A percentile compares a stretch with the other conserved stretches of the same genome.
Conservation (phyloP, 257 asterid species). For the Plantago major region DNA sequence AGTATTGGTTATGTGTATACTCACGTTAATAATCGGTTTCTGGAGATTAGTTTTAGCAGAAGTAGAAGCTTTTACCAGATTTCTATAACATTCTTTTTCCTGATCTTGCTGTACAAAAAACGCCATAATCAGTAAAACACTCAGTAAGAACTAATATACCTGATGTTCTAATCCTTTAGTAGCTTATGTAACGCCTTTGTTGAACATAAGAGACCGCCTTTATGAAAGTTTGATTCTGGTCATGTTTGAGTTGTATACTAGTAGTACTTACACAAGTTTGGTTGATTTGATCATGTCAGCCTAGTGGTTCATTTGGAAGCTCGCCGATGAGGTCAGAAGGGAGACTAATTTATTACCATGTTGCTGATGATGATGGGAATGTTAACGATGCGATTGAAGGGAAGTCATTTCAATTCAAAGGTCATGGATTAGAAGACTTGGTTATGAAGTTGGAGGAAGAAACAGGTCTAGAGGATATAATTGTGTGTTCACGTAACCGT, state of each 20-base stretch:
- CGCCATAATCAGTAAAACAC: too few species aligned
- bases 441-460: constrained; percentile 57
- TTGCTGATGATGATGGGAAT: constrained; percentile 60
- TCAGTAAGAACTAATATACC: too few species aligned
- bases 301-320: constrained; percentile 23
- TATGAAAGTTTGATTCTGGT: neutral
- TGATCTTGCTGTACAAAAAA: too few species aligned
- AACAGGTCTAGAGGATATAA: constrained; percentile 57
- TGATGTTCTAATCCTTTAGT: too few species aligned
- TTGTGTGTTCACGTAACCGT: constrained; percentile 61
- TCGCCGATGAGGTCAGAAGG: constrained; percentile 50
- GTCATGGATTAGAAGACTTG: constrained; percentile 67
- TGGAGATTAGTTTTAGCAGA: too few species aligned
- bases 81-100: too few species aligned
- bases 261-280: constrained; percentile 4
- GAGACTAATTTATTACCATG: constrained; percentile 52
- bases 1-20: too few species aligned
- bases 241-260: neutral
- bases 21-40: too few species aligned
- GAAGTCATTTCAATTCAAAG: constrained; percentile 57
- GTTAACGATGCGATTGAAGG: constrained; percentile 38
- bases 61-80: too few species aligned
- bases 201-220: neutral
- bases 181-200: neutral
- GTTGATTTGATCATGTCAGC: constrained; percentile 30